Evolutionary conservation across 139 green algal genomes (phyloP).

Genomic region (Zygnema circumcarinatum): DNA sequence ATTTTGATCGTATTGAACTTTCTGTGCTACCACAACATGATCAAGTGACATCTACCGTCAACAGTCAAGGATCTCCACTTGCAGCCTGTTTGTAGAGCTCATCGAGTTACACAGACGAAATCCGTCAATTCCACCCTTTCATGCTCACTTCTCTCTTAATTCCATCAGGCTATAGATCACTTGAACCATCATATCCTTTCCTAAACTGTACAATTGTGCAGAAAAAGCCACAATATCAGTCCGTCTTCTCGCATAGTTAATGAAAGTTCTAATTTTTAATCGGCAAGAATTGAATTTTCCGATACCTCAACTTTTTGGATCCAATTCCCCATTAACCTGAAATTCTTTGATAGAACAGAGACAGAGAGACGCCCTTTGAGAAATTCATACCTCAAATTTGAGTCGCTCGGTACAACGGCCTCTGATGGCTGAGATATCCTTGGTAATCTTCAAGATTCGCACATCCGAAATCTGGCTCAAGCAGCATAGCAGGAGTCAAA

Average conservation of each 20-base stretch:
- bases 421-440: slow-evolving; percentile 40
- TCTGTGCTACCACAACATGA: neutral
- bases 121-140: neutral
- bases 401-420: slow-evolving; percentile 37
- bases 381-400: slow-evolving; percentile 59
- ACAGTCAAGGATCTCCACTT: too few relatives aligned
- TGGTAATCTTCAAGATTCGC: slow-evolving; percentile 22
- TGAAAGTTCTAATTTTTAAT: too few relatives aligned
- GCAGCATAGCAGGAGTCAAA: neutral
- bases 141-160: neutral
- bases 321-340: too few relatives aligned
- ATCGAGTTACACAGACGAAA: neutral
- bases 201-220: too few relatives aligned
- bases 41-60: neutral
- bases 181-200: too few relatives aligned
- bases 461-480: slow-evolving; percentile 40
- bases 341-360: too few relatives aligned
- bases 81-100: too few relatives aligned
- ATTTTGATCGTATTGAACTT: neutral
- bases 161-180: neutral
- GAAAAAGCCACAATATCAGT: too few relatives aligned
- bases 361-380: too few relatives aligned
- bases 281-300: too few relatives aligned
- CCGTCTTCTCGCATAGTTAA: too few relatives aligned
- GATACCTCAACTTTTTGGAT: too few relatives aligned